Evolutionary conservation across 2,329 filamentous ascomycete genomes (phyloP).

Genomic region (Stemphylium vesicarium): DNA sequence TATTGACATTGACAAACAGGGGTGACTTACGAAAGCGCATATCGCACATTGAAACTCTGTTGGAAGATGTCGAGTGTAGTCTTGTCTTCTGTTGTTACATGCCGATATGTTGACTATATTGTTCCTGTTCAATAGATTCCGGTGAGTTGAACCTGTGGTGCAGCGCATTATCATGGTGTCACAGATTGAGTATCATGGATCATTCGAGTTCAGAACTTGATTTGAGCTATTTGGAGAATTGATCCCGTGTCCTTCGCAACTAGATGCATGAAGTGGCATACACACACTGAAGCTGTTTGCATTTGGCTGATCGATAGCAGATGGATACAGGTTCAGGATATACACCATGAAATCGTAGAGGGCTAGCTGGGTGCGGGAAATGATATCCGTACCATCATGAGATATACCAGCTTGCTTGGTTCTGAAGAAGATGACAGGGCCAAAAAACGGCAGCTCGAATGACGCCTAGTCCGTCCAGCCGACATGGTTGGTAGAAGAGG

Average conservation of each 20-base stretch:
- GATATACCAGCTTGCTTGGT: constrained; percentile 3
- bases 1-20: too few relatives aligned
- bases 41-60: too few relatives aligned
- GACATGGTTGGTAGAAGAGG: constrained; percentile 26
- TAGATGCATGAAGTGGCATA: constrained; percentile 6
- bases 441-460: constrained; percentile 9
- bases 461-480: constrained; percentile 38
- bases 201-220: neutral
- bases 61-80: too few relatives aligned
- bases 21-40: too few relatives aligned
- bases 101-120: too few relatives aligned
- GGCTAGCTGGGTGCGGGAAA: neutral
- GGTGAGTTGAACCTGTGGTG: too few relatives aligned
- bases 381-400: neutral
- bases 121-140: too few relatives aligned
- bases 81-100: too few relatives aligned
- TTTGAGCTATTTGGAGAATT: neutral
- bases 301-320: constrained; percentile 3
- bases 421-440: neutral
- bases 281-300: neutral
- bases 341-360: constrained; percentile 3
- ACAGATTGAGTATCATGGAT: too few relatives aligned
- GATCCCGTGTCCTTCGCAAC: constrained; percentile 1
- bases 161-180: too few relatives aligned
- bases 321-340: neutral